phyloP scores from a whole-genome alignment of 306 rosid genomes.

The Leucaena leucocephala region DNA sequence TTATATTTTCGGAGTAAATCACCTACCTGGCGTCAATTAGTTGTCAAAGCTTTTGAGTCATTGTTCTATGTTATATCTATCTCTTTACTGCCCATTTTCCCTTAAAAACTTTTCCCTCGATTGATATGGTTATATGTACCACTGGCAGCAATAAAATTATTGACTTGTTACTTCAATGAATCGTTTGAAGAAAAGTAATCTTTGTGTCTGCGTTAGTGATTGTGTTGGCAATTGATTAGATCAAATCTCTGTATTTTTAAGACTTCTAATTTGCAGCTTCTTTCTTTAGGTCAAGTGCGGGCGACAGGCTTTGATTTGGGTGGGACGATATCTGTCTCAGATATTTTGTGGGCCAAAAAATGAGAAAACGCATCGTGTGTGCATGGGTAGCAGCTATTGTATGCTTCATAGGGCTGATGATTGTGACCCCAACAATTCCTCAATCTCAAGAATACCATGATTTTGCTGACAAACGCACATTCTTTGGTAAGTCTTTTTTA shows the following conservation, averaged over 20 bases:
- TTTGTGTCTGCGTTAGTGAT: not conserved
- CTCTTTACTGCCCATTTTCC: not conserved
- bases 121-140: not conserved
- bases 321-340: not conserved
- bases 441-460: constrained; percentile 80
- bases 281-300: not conserved
- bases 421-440: constrained; percentile 74
- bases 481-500: constrained; percentile 51
- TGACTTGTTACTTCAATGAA: not conserved
- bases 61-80: not conserved
- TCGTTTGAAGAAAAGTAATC: not conserved
- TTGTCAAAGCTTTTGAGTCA: not conserved
- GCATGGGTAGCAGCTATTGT: constrained; percentile 57
- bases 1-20: not conserved
- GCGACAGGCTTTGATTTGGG: not conserved
- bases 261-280: not conserved
- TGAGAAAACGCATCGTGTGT: constrained; percentile 51
- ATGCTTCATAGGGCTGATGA: constrained; percentile 60
- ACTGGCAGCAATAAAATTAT: not conserved
- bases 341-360: constrained; percentile 31
- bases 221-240: not conserved
- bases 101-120: not conserved
- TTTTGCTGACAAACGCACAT: constrained; percentile 78
- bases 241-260: not conserved
- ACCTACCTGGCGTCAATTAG: not conserved